phyloP scores from a whole-genome alignment of 805 yeast species.

The Yamadazyma laniorum region DNA sequence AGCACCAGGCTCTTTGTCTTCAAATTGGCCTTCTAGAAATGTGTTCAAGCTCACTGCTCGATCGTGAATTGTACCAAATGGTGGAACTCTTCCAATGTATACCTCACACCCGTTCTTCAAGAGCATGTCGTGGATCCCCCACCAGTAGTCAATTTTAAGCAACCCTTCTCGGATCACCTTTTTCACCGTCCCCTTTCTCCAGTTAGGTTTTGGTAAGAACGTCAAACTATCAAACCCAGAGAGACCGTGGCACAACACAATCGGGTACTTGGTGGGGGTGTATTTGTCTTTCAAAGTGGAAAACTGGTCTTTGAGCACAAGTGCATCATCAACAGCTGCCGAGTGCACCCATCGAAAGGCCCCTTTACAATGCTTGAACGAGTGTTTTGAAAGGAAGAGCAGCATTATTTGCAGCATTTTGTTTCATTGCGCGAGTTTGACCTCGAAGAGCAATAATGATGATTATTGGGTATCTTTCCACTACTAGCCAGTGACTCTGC shows the following conservation, averaged over 20 bases:
- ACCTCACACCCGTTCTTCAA: conserved; percentile 64
- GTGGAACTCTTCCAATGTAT: conserved; percentile 74
- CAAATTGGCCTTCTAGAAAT: conserved; percentile 40
- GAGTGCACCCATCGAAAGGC: background rate
- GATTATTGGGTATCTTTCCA: too few species aligned
- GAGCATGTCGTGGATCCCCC: conserved; percentile 67
- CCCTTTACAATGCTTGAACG: background rate
- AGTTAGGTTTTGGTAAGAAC: conserved; percentile 19
- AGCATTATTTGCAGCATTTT: background rate
- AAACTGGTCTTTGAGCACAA: conserved; percentile 5
- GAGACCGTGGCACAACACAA: conserved; percentile 83
- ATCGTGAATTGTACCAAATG: conserved; percentile 71
- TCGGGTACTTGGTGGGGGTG: conserved; percentile 62
- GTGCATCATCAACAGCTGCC: background rate
- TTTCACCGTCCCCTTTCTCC: conserved; percentile 8
- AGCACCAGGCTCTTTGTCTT: conserved; percentile 13
- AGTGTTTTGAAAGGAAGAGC: background rate
- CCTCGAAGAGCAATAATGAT: too few species aligned
- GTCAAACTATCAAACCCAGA: conserved; percentile 67
- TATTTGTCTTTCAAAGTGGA: conserved; percentile 3
- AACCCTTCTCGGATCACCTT: conserved; percentile 22
- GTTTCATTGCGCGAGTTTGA: too few species aligned
- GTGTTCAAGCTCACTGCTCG: conserved; percentile 59
- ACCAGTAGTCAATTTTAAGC: conserved; percentile 69
- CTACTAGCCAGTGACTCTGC: too few species aligned